Percentiles rank a stretch among this genome's conserved stretches.
Conservation (phyloP, 495 filamentous ascomycete species). For the Penicillium paxilli region DNA sequence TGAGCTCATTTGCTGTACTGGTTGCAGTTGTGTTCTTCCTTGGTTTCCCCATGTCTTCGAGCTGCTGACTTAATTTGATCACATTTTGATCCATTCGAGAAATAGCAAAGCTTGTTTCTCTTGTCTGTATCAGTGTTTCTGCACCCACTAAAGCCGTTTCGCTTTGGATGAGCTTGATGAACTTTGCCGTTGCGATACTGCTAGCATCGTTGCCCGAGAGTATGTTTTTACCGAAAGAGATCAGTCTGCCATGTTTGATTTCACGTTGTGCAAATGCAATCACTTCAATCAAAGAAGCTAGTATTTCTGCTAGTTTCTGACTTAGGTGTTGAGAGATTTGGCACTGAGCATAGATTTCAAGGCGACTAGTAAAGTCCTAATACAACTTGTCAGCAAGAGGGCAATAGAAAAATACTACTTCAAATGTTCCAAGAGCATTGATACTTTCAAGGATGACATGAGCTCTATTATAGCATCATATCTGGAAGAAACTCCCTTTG, state of each 20-base stretch:
- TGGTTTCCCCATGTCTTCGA: slow-evolving; percentile 9
- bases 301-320: slow-evolving; percentile 29
- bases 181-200: slow-evolving; percentile 21
- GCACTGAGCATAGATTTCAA: slow-evolving; percentile 26
- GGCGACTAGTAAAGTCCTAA: slow-evolving; percentile 32
- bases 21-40: slow-evolving; percentile 10
- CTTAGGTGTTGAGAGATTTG: slow-evolving; percentile 18
- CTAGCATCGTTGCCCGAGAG: slow-evolving; percentile 29
- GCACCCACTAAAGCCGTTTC: slow-evolving; percentile 32
- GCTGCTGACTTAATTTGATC: slow-evolving; percentile 14
- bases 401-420: too few relatives aligned
- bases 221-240: slow-evolving; percentile 20
- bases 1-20: background rate
- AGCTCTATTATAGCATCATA: slow-evolving; percentile 34
- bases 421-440: background rate
- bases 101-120: slow-evolving; percentile 11
- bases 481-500: slow-evolving; percentile 27
- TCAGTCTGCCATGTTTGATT: slow-evolving; percentile 26
- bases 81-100: slow-evolving; percentile 10
- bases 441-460: slow-evolving; percentile 17
- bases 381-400: background rate
- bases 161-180: slow-evolving; percentile 22
- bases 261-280: slow-evolving; percentile 29
- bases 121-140: slow-evolving; percentile 26
- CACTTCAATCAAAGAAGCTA: slow-evolving; percentile 34